Percentiles rank a stretch among this genome's conserved stretches.
These are phyloP conservation scores for Botrytis elliptica DNA, from an alignment of 2,329 filamentous ascomycete genomes.

Conservation along the genomic window DNA sequence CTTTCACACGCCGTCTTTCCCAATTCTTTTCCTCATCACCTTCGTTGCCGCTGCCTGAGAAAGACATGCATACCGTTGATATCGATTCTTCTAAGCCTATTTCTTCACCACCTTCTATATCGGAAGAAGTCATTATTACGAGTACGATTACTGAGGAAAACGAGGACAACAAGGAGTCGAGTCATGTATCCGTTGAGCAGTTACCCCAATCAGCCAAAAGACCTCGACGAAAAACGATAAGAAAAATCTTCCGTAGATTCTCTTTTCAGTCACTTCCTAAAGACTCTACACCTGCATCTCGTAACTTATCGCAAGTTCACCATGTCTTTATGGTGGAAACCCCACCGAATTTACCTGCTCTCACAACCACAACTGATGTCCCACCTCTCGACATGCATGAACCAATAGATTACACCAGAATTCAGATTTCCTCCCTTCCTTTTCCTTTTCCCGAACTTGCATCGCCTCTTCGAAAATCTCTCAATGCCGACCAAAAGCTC, in stretches of 20 bases:
- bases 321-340: slow-evolving; percentile 9
- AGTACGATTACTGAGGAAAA: background rate
- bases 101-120: slow-evolving; percentile 10
- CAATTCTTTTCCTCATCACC: slow-evolving; percentile 18
- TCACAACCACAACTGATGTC: slow-evolving; percentile 11
- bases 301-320: background rate
- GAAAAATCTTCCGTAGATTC: slow-evolving; percentile 15
- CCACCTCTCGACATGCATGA: slow-evolving; percentile 2
- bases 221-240: slow-evolving; percentile 13
- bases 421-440: slow-evolving; percentile 1
- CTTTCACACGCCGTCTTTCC: slow-evolving; percentile 19
- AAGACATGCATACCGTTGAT: slow-evolving; percentile 19
- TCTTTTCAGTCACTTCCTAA: slow-evolving; percentile 4
- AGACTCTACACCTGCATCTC: background rate
- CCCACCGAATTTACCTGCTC: background rate
- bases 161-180: background rate
- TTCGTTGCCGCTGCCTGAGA: background rate
- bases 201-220: background rate
- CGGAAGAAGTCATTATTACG: slow-evolving; percentile 3
- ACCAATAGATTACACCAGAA: slow-evolving; percentile 19
- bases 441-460: slow-evolving; percentile 13
- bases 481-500: slow-evolving; percentile 9
- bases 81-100: background rate
- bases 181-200: background rate
- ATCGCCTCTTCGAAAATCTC: background rate